Base-by-base conservation (phyloP, 768 basidiomycete genomes). In the Lactarius vividus region DNA sequence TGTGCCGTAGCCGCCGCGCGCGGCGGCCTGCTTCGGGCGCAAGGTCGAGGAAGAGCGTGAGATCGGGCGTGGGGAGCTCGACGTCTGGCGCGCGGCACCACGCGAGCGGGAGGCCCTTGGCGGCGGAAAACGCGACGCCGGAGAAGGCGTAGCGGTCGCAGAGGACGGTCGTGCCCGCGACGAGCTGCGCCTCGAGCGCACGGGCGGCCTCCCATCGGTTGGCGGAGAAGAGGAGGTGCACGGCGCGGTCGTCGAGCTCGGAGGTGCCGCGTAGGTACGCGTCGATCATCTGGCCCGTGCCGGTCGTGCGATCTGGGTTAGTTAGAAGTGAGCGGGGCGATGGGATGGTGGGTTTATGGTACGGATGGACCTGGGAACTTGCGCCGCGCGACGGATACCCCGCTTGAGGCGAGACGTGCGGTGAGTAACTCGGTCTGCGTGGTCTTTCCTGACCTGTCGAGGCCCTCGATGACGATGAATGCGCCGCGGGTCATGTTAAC, bases 361-460 rank as follows among this genome's bases (percentile, higher is more conserved):
- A n/a, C n/a, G n/a, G n/a, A n/a, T n/a, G n/a, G 67, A 96, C 96
- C 96, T 55, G 96, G 97, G 75, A 98, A 98, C 75, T 96, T 94
- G 72, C 92, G 76, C 23, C 89, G 78, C 60, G 84, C 79, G 16
- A 85, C 86, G 8, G 79, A 72, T 26, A 79, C 75, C 3, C 81
- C 77, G 1, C 77, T 78, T 49, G 72, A 69, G 60, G 84, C 77
- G 54, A 96, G 79, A 54, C 81, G 81, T 0, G 81, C 74, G 46
- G 84, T 79, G 35, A 97, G 84, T 20, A 79, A 77, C 0, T 82
- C 77, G 0, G 88, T 87, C 73, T 98, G 96, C 0, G 95, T 99
- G 37, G 89, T 91, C 75, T 98, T 98, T 18, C 97, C 97, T 0
- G 92, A 94, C 67, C 91, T 82, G 75, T 98, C 96, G n/a, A 98